These are phyloP conservation scores for Pyracantha coccinea DNA, from an alignment of 331 rosid species.

Conservation along the genomic window DNA sequence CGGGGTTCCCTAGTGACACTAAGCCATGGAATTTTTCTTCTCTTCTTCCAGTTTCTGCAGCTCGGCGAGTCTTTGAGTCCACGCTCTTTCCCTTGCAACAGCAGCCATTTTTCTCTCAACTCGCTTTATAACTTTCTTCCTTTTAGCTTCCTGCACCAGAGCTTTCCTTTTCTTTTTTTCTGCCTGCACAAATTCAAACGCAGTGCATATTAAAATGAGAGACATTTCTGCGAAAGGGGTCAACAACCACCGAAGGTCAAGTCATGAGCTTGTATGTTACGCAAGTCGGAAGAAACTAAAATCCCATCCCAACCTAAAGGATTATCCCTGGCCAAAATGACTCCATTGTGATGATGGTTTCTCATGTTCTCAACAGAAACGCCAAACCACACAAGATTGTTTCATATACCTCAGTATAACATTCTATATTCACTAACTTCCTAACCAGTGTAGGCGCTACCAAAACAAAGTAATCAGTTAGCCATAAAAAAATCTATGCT, in stretches of 20 bases:
- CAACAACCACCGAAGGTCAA: neutral
- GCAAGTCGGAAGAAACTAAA: neutral
- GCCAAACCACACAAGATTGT: neutral
- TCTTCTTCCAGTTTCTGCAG: conserved; percentile 71
- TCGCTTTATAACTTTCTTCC: conserved; percentile 57
- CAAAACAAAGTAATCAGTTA: neutral
- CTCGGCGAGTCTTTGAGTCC: conserved; percentile 68
- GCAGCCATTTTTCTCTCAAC: conserved; percentile 95
- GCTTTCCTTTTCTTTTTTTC: conserved; percentile 73
- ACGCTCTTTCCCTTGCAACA: conserved; percentile 89
- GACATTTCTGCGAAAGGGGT: neutral
- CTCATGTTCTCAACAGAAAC: neutral
- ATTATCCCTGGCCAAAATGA: neutral
- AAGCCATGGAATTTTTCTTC: conserved; percentile 51
- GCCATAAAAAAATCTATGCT: neutral
- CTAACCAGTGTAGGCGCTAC: neutral
- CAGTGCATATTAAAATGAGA: conserved; percentile 7
- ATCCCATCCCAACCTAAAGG: neutral
- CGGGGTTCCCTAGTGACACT: conserved; percentile 5
- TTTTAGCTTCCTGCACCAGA: conserved; percentile 74
- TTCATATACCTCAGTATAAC: neutral
- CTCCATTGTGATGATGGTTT: neutral
- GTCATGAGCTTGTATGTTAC: neutral
- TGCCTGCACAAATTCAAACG: conserved; percentile 33
- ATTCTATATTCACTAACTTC: neutral